Conservation (phyloP, 306 rosid species). For the Citrullus mucosospermus region DNA sequence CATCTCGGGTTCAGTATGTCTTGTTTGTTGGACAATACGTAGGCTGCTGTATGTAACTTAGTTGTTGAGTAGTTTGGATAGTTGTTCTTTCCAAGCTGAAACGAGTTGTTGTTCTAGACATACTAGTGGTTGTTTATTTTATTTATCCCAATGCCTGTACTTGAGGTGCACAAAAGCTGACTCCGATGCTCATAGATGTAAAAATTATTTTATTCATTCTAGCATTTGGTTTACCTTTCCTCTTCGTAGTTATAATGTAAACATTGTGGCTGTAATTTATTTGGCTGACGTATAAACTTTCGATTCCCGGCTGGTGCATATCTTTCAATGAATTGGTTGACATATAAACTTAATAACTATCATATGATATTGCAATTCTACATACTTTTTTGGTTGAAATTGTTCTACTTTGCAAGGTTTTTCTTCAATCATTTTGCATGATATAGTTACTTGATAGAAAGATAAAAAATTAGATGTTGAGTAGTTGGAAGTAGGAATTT, state of each 20-base stretch:
- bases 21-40: background rate
- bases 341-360: background rate
- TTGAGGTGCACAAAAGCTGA: background rate
- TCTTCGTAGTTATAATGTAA: background rate
- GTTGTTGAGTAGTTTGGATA: background rate
- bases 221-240: background rate
- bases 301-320: too few relatives aligned
- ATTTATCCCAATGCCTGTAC: background rate
- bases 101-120: background rate
- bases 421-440: background rate
- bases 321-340: background rate
- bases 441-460: background rate
- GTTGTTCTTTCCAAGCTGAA: background rate
- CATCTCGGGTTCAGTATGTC: background rate
- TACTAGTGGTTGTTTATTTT: background rate
- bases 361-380: background rate
- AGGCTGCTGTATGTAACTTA: background rate
- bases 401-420: background rate
- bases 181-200: background rate
- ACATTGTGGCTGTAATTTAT: background rate
- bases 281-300: background rate
- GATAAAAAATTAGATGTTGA: background rate
- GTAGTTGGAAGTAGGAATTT: background rate
- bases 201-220: background rate
- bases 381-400: background rate